Conservation (phyloP, 1,139 yeast genomes). For the Protomyces gravidus region DNA sequence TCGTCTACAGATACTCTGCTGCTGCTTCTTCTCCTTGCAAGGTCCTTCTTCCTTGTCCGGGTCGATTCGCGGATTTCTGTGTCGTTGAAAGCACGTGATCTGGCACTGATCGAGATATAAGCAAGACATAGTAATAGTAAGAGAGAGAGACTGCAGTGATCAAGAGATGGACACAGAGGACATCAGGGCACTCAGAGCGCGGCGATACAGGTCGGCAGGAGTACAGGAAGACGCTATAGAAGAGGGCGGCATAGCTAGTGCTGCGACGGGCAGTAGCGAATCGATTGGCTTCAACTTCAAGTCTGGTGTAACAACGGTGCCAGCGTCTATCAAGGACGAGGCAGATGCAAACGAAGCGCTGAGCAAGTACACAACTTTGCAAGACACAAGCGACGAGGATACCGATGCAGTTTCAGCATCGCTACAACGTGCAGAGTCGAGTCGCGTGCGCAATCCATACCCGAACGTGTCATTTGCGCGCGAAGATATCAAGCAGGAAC, state of each 20-base stretch:
- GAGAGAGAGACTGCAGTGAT: too few species aligned
- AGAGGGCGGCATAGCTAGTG: too few species aligned
- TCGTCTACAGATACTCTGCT: neutral
- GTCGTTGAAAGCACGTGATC: neutral
- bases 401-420: neutral
- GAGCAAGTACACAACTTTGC: neutral
- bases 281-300: slow-evolving; percentile 1
- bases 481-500: neutral
- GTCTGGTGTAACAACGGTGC: neutral
- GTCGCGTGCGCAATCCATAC: neutral
- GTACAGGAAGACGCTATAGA: neutral
- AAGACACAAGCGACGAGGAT: neutral
- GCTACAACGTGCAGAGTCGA: neutral
- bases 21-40: neutral
- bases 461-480: neutral
- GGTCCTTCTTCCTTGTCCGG: neutral
- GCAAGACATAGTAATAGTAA: too few species aligned
- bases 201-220: neutral
- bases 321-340: neutral
- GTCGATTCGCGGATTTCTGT: neutral
- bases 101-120: too few species aligned
- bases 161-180: neutral
- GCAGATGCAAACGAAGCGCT: neutral
- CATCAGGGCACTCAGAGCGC: neutral
- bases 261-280: too few species aligned